phyloP scores from a whole-genome alignment of 73 alveolate species.

The Paramecium primaurelia region DNA sequence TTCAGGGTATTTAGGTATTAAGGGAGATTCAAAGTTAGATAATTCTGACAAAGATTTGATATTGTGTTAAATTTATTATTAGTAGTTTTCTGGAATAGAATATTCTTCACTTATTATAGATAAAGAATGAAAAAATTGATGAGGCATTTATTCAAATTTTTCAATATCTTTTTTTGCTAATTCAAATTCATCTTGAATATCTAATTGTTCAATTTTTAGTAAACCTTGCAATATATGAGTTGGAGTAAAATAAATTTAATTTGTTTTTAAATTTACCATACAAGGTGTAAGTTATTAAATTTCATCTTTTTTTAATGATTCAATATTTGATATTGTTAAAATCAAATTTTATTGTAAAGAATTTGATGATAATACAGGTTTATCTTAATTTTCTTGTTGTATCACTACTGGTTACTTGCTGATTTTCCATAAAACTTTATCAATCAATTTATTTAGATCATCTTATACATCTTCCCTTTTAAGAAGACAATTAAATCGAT shows the following conservation, averaged over 20 bases:
- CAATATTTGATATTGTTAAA: neutral
- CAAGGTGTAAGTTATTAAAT: neutral
- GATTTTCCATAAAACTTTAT: constrained; percentile 13
- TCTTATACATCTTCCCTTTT: neutral
- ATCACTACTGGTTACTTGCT: neutral
- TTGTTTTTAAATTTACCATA: neutral
- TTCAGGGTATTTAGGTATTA: neutral
- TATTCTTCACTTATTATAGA: neutral
- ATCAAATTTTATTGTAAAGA: neutral
- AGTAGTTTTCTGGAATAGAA: neutral
- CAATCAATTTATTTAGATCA: neutral
- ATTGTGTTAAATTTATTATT: neutral
- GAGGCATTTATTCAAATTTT: neutral
- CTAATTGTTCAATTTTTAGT: neutral
- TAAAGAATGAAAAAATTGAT: neutral
- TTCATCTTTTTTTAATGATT: neutral
- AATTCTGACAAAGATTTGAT: neutral
- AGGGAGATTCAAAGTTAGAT: neutral
- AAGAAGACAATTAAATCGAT: neutral
- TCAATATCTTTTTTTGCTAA: neutral
- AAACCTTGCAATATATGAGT: neutral
- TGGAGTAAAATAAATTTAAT: neutral
- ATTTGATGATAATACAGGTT: neutral
- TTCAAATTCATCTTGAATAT: neutral
- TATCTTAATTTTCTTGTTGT: neutral